Base-by-base conservation (phyloP, 1,139 yeast species). In the Diutina catenulata region DNA sequence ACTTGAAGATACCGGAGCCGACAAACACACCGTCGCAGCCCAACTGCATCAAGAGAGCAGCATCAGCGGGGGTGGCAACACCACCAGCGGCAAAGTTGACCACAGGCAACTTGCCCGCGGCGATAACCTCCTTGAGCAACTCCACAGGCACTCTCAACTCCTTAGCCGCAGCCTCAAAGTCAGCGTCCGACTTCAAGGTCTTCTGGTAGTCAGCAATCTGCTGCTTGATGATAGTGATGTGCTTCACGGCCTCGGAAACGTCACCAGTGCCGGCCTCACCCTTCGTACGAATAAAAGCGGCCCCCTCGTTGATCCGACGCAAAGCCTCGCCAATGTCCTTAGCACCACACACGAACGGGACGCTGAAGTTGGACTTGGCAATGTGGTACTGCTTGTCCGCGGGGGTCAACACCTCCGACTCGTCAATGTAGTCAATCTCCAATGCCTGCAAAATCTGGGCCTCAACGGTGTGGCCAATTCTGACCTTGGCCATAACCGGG, bases 211-310 rank as follows among this genome's bases (percentile, higher is more conserved):
- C 60, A 39, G 63, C 61, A 49, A 82, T 78, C 50, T 81, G 74
- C 40, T 60, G 54, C 42, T 65, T 68, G 51, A 82, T 77, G 45
- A 69, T 65, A 41, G 74, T 68, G 45, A 81, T 78, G 55, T 82
- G 94, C 51, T 70, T 74, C 40, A 82, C 87, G n/a, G 94, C 94
- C 55, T 82, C 91, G 24, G 84, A 75, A 40, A 82, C 79, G 55
- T 82, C 94, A 38, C 94, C 94, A 33, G 94, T 82, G 37, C 94
- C 94, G 18, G 94, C 93, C 57, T 81, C 94, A 46, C 94, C 94
- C 60, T 82, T 83, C 45, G 93, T 79, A 56, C 94, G 72, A 52
- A 83, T 74, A 91, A 83, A 81, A 35, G 91, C 88, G 32, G 94
- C 93, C 47, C 94, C 94, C 59, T 83, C 94, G 47, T 69, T 62